Base-by-base conservation (phyloP, 768 basidiomycete species). In the Hydnomerulius pinastri region DNA sequence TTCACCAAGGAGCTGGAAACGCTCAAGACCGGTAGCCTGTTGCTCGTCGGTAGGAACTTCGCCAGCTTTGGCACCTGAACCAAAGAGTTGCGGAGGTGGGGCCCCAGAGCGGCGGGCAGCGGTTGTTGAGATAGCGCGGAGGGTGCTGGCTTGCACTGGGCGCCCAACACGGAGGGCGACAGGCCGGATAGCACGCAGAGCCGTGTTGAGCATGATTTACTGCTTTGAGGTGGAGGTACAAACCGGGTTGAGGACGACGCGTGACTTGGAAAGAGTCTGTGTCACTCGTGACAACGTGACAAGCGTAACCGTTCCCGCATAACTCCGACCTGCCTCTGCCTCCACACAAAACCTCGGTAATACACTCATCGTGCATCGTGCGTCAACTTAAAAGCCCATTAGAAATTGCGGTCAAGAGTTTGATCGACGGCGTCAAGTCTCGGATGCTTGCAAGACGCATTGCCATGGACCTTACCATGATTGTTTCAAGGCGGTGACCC, bases 1-100 rank as follows among this genome's bases (percentile, higher is more conserved):
- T 54, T 92, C 86, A 64, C 89, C 93, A 46, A 98, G 73, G 42
- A 97, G 75, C 73, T 99, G 92, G 65, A 97, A 83, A 71, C 96
- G 92, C 71, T 98, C 95, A 48, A 98, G 77, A 83, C 96, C 96
- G 60, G 96, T 99, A 13, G 95, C 83, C 73, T 99, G 96, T 56
- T 90, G 82, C 56, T 86, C 77, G 72, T 92, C 90, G 51, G 88
- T 89, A 46, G 93, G 86, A 56, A 92, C 82, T 60, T 83, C 78
- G 44, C 90, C 87, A 25, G 81, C 49, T 66, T 87, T 84, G 62
- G 79, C 81, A 66, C 91, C 91, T 43, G 79, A 63, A 55, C 91
- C 90, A 57, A 75, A 86, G 56, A 92, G 72, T 48, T 79, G 74
- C 42, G 90, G 87, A 51, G 84, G 73, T 13, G 80, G 76, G 28